These are phyloP conservation scores for Triangularia setosa DNA, from an alignment of 2,329 filamentous ascomycete genomes.

Conservation along the genomic window DNA sequence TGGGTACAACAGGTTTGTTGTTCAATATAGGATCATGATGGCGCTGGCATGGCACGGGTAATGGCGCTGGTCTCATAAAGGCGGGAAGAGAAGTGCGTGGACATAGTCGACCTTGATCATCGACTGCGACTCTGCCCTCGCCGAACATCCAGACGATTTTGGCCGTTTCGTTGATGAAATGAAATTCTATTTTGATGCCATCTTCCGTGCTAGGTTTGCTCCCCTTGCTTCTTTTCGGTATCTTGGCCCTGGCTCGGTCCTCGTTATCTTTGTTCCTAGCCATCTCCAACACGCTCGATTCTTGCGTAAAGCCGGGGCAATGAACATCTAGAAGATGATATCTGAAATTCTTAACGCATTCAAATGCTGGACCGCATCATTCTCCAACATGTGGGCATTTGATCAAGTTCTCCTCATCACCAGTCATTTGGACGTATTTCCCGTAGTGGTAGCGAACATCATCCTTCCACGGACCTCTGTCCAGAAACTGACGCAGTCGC, in stretches of 20 bases:
- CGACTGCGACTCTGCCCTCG: too few species aligned
- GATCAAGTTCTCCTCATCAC: background rate
- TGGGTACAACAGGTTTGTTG: too few species aligned
- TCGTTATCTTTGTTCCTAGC: background rate
- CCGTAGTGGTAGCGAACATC: background rate
- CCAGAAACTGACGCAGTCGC: slow-evolving; percentile 1
- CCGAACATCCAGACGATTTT: too few species aligned
- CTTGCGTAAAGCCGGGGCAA: slow-evolving; percentile 1
- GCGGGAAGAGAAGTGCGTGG: too few species aligned
- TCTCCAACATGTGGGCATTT: background rate
- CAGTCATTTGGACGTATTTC: background rate
- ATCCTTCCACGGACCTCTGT: slow-evolving; percentile 5
- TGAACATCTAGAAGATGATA: slow-evolving; percentile 8
- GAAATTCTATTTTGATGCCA: background rate
- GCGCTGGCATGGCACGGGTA: too few species aligned
- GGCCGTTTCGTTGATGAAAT: background rate
- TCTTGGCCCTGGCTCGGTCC: background rate
- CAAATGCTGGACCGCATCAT: background rate
- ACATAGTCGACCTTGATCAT: too few species aligned
- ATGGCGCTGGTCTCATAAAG: too few species aligned
- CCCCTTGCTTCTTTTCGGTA: background rate
- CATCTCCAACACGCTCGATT: background rate
- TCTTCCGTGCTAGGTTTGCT: background rate
- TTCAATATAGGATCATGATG: too few species aligned
- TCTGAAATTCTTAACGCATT: slow-evolving; percentile 5